Conservation (phyloP, 1,284 basidiomycete species). For the Leccinum fallax region DNA sequence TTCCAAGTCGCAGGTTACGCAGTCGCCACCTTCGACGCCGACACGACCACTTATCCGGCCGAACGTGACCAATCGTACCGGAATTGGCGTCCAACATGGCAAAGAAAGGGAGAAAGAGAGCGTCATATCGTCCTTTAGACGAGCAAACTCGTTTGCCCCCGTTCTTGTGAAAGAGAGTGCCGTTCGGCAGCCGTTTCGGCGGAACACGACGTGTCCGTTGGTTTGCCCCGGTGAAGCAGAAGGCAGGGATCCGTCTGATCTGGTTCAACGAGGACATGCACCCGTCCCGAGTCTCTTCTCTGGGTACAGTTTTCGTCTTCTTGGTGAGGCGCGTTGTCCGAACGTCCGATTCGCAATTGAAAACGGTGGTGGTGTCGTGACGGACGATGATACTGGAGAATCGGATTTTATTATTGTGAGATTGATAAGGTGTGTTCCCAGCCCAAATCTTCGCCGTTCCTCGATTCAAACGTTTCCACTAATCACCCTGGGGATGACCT, state of each 20-base stretch:
- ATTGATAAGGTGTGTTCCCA: constrained; percentile 57
- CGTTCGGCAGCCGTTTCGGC: constrained; percentile 51
- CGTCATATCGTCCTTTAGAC: constrained; percentile 56
- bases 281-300: constrained; percentile 44
- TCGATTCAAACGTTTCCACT: not conserved
- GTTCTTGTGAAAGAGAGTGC: constrained; percentile 27
- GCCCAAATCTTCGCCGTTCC: not conserved
- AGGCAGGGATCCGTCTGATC: constrained; percentile 14
- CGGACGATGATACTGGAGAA: constrained; percentile 45
- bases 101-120: constrained; percentile 37
- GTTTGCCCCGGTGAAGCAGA: constrained; percentile 23
- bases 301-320: constrained; percentile 54
- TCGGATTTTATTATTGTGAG: constrained; percentile 70
- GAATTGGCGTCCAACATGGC: constrained; percentile 3
- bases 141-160: constrained; percentile 60
- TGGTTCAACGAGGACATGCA: constrained; percentile 1
- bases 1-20: constrained; percentile 22
- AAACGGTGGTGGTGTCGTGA: constrained; percentile 52
- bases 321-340: constrained; percentile 63
- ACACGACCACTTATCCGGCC: constrained; percentile 12
- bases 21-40: constrained; percentile 16
- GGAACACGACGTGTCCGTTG: constrained; percentile 35
- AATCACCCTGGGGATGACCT: not conserved
- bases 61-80: not conserved
- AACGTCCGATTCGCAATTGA: constrained; percentile 61